Conservation (phyloP, 2,329 filamentous ascomycete genomes). For the Scedosporium apiospermum region DNA sequence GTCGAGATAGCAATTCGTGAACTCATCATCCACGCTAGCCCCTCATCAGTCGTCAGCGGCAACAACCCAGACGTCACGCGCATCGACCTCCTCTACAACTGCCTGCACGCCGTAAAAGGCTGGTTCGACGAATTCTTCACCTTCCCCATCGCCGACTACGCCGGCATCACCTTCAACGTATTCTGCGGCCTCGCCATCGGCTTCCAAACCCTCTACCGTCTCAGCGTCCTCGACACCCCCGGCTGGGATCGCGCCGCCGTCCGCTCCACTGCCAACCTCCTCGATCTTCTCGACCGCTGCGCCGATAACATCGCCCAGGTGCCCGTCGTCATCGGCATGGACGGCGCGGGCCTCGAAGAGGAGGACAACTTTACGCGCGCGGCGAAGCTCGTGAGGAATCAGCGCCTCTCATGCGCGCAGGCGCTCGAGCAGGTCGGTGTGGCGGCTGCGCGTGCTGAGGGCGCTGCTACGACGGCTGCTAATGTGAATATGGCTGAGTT, state of each 20-base stretch:
- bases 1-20: neutral
- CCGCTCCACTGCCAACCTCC: constrained; percentile 23
- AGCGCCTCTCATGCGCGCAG: neutral
- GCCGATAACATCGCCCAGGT: neutral
- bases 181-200: constrained; percentile 25
- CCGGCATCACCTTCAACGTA: constrained; percentile 22
- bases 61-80: constrained; percentile 12
- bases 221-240: constrained; percentile 28
- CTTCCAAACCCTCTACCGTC: constrained; percentile 26
- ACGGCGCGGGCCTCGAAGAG: neutral
- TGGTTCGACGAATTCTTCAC: constrained; percentile 27
- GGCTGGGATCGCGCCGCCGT: constrained; percentile 30
- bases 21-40: constrained; percentile 1
- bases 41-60: neutral
- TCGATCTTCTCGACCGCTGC: constrained; percentile 20
- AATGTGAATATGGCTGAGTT: neutral
- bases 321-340: neutral
- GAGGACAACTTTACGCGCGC: neutral
- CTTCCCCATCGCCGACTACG: constrained; percentile 18
- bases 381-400: neutral
- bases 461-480: neutral
- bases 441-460: neutral
- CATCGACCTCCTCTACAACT: constrained; percentile 25
- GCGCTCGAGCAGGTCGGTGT: neutral
- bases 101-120: constrained; percentile 21